Evolutionary conservation across 257 asterid genomes (phyloP).

Genomic region (Mentha longifolia): DNA sequence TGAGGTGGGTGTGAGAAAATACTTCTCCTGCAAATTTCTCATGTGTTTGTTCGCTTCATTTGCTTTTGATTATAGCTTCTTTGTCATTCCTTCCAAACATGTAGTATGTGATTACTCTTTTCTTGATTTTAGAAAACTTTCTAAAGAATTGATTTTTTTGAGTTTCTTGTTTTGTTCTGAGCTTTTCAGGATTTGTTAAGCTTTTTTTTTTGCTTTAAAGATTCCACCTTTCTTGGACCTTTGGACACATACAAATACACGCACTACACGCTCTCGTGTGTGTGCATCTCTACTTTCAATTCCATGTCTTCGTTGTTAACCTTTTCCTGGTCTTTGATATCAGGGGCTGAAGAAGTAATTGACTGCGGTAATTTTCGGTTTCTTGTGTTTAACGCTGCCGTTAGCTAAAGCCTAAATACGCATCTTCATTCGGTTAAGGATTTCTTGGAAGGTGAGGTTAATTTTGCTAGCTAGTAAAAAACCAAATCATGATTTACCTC

Average conservation of each 20-base stretch:
- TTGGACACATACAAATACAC: slow-evolving; percentile 19
- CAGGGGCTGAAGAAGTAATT: slow-evolving; percentile 30
- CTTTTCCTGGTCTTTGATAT: slow-evolving; percentile 18
- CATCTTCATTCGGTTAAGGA: slow-evolving; percentile 28
- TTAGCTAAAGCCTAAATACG: slow-evolving; percentile 24
- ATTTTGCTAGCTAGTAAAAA: slow-evolving; percentile 10
- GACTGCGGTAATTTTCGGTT: slow-evolving; percentile 28
- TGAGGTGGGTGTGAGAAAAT: slow-evolving; percentile 37
- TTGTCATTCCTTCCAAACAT: background rate
- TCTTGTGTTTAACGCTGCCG: slow-evolving; percentile 32
- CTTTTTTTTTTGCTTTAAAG: slow-evolving; percentile 12
- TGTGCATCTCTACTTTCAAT: slow-evolving; percentile 3
- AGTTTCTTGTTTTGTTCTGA: slow-evolving; percentile 18
- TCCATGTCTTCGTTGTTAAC: background rate
- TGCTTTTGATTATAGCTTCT: background rate
- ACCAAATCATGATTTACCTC: slow-evolving; percentile 20
- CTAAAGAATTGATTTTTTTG: background rate
- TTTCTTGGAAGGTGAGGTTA: slow-evolving; percentile 42
- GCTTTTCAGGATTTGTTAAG: background rate
- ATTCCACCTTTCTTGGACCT: slow-evolving; percentile 30
- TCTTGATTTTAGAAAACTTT: background rate
- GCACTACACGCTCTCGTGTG: slow-evolving; percentile 24
- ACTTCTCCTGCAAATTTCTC: background rate
- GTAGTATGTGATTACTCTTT: background rate
- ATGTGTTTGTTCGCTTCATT: slow-evolving; percentile 4